A percentile compares a stretch with the other conserved stretches of the same genome.
phyloP scores from a whole-genome alignment of 75 land plant species.

The Pinus tabuliformis region DNA sequence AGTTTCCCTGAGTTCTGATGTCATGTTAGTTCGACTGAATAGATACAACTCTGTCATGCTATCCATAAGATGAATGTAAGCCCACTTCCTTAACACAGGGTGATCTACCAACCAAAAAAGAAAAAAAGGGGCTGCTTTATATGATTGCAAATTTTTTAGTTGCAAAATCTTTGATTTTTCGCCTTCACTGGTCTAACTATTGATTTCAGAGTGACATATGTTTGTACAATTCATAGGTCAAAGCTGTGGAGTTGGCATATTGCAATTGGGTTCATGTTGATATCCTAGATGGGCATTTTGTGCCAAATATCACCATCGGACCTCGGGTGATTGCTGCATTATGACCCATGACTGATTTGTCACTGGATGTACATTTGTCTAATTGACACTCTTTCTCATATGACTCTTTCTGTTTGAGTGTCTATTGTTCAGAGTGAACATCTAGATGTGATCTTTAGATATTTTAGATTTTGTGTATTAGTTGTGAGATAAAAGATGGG shows the following conservation, averaged over 20 bases:
- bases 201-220: not conserved
- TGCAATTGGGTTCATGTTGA: slow-evolving; percentile 99
- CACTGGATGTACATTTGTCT: slow-evolving; percentile 95
- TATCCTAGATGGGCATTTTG: slow-evolving; percentile 99
- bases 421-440: not conserved
- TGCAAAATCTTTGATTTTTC: not conserved
- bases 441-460: not conserved
- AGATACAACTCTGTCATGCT: too few species aligned
- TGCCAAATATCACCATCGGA: slow-evolving; percentile 98
- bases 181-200: slow-evolving; percentile 3
- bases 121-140: too few species aligned
- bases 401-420: too few species aligned
- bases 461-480: not conserved
- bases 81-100: too few species aligned
- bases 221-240: slow-evolving; percentile 48
- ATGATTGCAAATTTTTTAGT: not conserved
- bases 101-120: too few species aligned
- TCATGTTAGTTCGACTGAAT: too few species aligned
- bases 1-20: too few species aligned
- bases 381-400: not conserved
- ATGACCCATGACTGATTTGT: slow-evolving; percentile 94
- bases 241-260: slow-evolving; percentile 93
- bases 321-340: slow-evolving; percentile 96
- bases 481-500: not conserved
- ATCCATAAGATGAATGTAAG: too few species aligned